Evolutionary conservation across 169 alveolate species (phyloP), one percentile per base, ranked within the genome.

Genomic region (Eimeria praecox): DNA sequence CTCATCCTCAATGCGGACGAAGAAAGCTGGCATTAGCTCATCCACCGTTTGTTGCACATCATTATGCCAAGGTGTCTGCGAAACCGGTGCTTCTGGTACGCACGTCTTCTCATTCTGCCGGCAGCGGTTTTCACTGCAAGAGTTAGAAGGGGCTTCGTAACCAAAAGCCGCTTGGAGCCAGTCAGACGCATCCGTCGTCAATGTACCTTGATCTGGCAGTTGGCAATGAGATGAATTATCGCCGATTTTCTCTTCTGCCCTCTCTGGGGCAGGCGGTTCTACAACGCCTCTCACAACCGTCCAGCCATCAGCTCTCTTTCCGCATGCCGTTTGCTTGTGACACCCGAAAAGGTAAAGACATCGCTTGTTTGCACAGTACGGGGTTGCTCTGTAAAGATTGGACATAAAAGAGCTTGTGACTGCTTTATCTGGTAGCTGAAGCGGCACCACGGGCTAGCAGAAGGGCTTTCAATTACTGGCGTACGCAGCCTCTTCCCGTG

Each of bases 281-380:
- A 64, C 94, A 14, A 87, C 94, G 54, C 83, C 83, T 64, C 94
- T 59, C 59, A 87, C 40, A n/a, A 87, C 83, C 66, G 30, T 59
- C 94, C 94, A 87, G 35, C 94, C 82, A 24, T 62, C 83, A 52
- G 83, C 52, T 24, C 54, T 59, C 82, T 64, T 87, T 40, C 83
- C 42, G 94, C 94, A 87, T 8, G 78, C 40, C 38, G 94, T 49
- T 87, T 42, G 94, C 64, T 59, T 69, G 75, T 83, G 94, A 56
- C 96, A 94, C 78, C 94, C 94, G 89, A 94, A 94, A 33, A 94
- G 94, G 56, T 94, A 94, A 35, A 94, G 89, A 30, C 89, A 82
- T 4, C 96, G 94, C 64, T 83, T 54, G 71, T 85, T 83, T 49
- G 94, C 66, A 71, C 88, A 62, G 80, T 94, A 94, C 18, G 96